Evolutionary conservation across 768 basidiomycete genomes (phyloP), one percentile per base, ranked within the genome.

Genomic region (Panaeolus cyanescens): DNA sequence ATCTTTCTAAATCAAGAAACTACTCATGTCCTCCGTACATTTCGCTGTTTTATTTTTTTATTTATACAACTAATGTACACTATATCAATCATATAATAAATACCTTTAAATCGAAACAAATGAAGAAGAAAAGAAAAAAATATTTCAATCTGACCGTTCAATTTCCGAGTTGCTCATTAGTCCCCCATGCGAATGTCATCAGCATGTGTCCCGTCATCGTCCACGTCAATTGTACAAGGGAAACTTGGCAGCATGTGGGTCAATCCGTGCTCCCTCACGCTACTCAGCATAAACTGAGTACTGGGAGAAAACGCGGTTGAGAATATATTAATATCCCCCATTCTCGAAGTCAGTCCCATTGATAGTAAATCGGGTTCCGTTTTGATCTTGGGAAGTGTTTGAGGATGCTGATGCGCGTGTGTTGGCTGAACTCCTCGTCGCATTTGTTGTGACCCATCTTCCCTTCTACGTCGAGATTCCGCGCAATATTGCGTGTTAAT

Each of bases 11-110:
- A 50, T 50, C 10, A 50, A 50, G 45, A 28, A 50, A 50, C 45
- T 25, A 42, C 53, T 67, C 69, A 63, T 65, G 68, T 68, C 69
- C 73, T 76, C 75, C 74, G 75, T 67, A 54, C 64, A 66, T 70
- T 67, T 72, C 74, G 75, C 64, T 63, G 45, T 36, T 55, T 55
- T 55, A 37, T 34, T 13, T 34, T 34, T 34, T 34, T 34, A 7
- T 34, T 34, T 34, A 13, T 7, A 34, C 6, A 7, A 34, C 33
- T 34, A 7, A 7, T 6, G 13, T 34, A 34, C 13, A 34, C 13
- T 34, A 34, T 7, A 34, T 34, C 33, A 34, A 7, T 7, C 13
- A 34, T 34, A 6, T 6, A 34, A 34, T 34, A 7, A 6, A 34
- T 7, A 13, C 33, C 13, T 34, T 34, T 34, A 7, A 34, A 34